phyloP scores from a whole-genome alignment of 2,329 filamentous ascomycete genomes.

The Claviceps africana region DNA sequence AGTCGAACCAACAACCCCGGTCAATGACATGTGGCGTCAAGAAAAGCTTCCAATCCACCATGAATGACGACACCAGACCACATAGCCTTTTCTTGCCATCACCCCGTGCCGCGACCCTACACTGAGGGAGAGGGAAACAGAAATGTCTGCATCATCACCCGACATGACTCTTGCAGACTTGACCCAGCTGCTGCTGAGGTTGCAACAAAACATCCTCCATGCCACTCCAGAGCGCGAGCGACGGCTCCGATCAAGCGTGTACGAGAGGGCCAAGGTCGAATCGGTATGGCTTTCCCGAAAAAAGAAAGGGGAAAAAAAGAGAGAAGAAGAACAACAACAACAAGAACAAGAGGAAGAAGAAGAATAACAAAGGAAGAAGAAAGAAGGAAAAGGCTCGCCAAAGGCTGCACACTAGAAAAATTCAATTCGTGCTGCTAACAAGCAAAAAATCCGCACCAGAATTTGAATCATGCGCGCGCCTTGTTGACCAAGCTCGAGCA shows the following conservation, averaged over 20 bases:
- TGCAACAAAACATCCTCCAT: slow-evolving; percentile 52
- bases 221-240: slow-evolving; percentile 45
- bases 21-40: slow-evolving; percentile 1
- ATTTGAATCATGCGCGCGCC: slow-evolving; percentile 56
- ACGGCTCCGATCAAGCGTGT: slow-evolving; percentile 45
- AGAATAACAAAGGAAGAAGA: too few relatives aligned
- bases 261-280: slow-evolving; percentile 39
- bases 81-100: not conserved
- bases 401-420: not conserved
- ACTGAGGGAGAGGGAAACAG: not conserved
- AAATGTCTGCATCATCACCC: slow-evolving; percentile 8
- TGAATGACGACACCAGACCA: not conserved
- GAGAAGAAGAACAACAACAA: too few relatives aligned
- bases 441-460: slow-evolving; percentile 28
- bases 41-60: not conserved
- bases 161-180: slow-evolving; percentile 34
- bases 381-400: not conserved
- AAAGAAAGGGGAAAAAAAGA: not conserved
- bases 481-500: slow-evolving; percentile 60
- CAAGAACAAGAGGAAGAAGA: too few relatives aligned
- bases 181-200: slow-evolving; percentile 47
- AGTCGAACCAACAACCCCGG: not conserved
- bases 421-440: not conserved
- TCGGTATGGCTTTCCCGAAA: slow-evolving; percentile 25
- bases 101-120: not conserved